These are phyloP conservation scores for Hypsizygus marmoreus DNA, from an alignment of 768 basidiomycete genomes.

Conservation along the genomic window DNA sequence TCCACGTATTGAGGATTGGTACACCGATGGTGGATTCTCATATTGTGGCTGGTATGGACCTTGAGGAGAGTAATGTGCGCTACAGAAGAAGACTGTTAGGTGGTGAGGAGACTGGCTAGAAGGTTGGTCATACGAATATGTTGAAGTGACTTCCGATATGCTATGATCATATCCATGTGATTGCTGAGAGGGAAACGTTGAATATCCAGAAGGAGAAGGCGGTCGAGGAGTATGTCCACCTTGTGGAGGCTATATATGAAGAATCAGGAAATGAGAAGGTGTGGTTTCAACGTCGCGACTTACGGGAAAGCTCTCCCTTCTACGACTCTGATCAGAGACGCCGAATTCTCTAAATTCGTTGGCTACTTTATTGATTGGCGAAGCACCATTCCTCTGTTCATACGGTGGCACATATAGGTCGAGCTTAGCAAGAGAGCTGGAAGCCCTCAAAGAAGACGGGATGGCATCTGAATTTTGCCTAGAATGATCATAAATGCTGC, in stretches of 20 bases:
- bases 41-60: conserved; percentile 42
- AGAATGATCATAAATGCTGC: conserved; percentile 37
- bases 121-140: conserved; percentile 44
- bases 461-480: conserved; percentile 50
- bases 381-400: conserved; percentile 48
- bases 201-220: conserved; percentile 33
- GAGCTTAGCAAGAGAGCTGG: conserved; percentile 59
- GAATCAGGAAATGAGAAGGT: conserved; percentile 3
- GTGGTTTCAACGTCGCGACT: conserved; percentile 22
- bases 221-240: conserved; percentile 37
- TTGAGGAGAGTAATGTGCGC: conserved; percentile 28
- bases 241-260: conserved; percentile 34
- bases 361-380: conserved; percentile 55
- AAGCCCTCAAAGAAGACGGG: conserved; percentile 62
- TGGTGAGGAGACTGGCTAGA: conserved; percentile 34
- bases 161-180: conserved; percentile 43
- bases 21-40: conserved; percentile 34
- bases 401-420: conserved; percentile 79
- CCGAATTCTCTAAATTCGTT: conserved; percentile 70
- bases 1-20: conserved; percentile 44
- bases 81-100: conserved; percentile 28
- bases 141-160: conserved; percentile 30
- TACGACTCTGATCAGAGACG: conserved; percentile 44
- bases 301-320: conserved; percentile 64
- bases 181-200: conserved; percentile 33